These are phyloP conservation scores for Solanum appendiculatum DNA, from an alignment of 257 asterid genomes.

Conservation along the genomic window DNA sequence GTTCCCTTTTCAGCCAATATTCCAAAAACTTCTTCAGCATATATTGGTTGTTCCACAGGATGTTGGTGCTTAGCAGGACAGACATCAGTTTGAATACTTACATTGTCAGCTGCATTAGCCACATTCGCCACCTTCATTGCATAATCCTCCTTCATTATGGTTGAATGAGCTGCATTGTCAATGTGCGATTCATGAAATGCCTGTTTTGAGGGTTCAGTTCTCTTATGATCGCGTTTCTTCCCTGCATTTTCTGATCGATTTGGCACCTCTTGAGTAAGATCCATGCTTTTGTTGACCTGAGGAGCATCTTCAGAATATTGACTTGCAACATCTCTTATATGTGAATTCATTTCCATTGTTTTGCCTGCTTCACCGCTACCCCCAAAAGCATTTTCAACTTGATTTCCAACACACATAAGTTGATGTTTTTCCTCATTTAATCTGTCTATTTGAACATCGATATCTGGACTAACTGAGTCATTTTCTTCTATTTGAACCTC, in stretches of 20 bases:
- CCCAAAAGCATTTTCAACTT: not conserved
- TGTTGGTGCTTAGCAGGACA: not conserved
- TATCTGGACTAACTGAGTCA: not conserved
- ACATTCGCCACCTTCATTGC: not conserved
- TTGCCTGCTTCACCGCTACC: not conserved
- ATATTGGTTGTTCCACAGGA: not conserved
- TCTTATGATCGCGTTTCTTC: not conserved
- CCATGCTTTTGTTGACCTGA: not conserved
- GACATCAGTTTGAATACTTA: not conserved
- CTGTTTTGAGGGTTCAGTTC: not conserved
- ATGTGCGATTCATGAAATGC: not conserved
- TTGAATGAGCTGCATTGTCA: not conserved
- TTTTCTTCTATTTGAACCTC: slow-evolving; percentile 14
- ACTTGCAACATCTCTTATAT: not conserved
- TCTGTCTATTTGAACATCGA: not conserved
- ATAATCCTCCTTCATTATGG: not conserved
- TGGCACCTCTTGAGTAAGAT: slow-evolving; percentile 12
- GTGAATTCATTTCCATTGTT: slow-evolving; percentile 2
- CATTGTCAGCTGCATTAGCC: not conserved
- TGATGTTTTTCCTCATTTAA: slow-evolving; percentile 2
- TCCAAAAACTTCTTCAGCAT: not conserved
- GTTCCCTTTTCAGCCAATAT: not conserved
- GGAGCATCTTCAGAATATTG: slow-evolving; percentile 2
- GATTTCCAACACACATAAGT: not conserved
- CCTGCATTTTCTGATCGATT: slow-evolving; percentile 7